Evolutionary conservation across 257 asterid genomes (phyloP).

Genomic region (Salvia hispanica): DNA sequence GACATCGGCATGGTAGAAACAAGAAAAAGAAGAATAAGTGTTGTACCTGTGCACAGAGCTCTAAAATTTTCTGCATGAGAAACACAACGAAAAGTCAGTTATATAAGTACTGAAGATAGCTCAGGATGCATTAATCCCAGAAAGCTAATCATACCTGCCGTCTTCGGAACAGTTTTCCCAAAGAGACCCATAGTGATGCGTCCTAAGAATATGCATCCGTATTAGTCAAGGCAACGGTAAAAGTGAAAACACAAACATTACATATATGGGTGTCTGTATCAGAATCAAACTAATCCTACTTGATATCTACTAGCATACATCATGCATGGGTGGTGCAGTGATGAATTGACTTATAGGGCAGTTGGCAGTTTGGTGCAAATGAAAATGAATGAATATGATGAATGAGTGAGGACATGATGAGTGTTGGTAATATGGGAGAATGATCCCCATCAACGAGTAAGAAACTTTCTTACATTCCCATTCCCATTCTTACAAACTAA

Average conservation of each 20-base stretch:
- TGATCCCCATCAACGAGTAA: not conserved
- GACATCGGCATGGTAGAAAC: not conserved
- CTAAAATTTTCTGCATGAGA: conserved; percentile 82
- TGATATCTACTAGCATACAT: not conserved
- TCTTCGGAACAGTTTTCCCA: conserved; percentile 93
- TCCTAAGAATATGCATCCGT: conserved; percentile 50
- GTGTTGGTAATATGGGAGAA: not conserved
- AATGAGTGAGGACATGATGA: not conserved
- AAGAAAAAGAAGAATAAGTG: not conserved
- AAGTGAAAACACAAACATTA: not conserved
- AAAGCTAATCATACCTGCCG: conserved; percentile 61
- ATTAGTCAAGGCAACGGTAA: no score
- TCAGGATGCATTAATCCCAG: conserved; percentile 9
- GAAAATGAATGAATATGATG: not conserved
- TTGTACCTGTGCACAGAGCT: conserved; percentile 89
- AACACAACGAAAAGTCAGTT: conserved; percentile 23
- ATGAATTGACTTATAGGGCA: not conserved
- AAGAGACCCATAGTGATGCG: conserved; percentile 90
- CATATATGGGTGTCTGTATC: not conserved
- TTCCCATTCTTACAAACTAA: not conserved
- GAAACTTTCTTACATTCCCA: not conserved
- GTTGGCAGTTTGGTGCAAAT: not conserved
- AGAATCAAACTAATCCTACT: not conserved
- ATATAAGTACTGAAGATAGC: conserved; percentile 8
- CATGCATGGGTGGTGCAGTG: not conserved